Percentiles rank a stretch among this genome's conserved stretches.
These are phyloP conservation scores for Salvia miltiorrhiza DNA, from an alignment of 257 asterid species.

Conservation along the genomic window DNA sequence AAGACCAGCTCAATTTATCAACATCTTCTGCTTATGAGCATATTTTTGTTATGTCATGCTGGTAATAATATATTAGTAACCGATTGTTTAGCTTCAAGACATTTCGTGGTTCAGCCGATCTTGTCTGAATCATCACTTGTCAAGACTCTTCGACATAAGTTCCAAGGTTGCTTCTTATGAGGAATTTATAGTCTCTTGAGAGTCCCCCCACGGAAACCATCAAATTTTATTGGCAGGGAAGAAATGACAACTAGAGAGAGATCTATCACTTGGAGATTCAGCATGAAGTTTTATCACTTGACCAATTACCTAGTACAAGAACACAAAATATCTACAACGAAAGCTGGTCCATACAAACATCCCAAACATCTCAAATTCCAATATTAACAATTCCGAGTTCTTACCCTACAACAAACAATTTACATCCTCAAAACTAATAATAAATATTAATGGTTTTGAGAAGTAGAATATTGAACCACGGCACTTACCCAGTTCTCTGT, in stretches of 20 bases:
- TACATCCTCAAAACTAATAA: not conserved
- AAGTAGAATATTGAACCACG: conserved; percentile 17
- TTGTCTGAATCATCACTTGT: not conserved
- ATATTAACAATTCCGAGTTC: not conserved
- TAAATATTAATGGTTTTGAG: not conserved
- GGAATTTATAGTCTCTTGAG: not conserved
- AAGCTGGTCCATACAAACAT: not conserved
- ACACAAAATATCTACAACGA: not conserved
- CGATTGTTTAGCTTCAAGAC: not conserved
- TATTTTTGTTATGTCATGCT: not conserved
- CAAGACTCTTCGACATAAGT: not conserved
- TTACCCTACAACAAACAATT: not conserved
- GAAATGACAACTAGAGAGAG: not conserved
- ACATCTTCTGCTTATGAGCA: not conserved
- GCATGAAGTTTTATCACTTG: not conserved
- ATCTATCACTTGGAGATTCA: not conserved
- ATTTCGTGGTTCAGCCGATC: not conserved
- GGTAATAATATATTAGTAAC: not conserved
- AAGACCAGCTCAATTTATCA: not conserved
- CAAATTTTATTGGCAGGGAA: not conserved
- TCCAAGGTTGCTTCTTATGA: conserved; percentile 3
- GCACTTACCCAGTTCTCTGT: conserved; percentile 75
- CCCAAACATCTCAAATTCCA: not conserved
- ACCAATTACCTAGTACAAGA: not conserved
- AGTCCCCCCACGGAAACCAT: not conserved